Evolutionary conservation across 2,329 filamentous ascomycete genomes (phyloP), one percentile per base, ranked within the genome.

Genomic region (Ophiostoma piceae): DNA sequence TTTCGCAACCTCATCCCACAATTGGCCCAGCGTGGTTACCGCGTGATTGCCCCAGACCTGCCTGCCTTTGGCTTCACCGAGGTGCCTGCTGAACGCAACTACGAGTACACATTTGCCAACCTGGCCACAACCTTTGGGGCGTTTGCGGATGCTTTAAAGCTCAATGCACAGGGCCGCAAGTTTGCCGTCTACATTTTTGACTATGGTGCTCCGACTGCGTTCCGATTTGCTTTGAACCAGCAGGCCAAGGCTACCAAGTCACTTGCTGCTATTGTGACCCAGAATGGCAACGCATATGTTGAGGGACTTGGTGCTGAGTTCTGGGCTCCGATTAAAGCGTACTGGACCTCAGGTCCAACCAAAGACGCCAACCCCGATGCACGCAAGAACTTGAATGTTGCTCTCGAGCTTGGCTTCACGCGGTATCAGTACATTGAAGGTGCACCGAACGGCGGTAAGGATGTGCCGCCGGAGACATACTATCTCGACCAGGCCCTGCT

Each of bases 101-200:
- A 84, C 78, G 75, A 75, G 8, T 85, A 87, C 78, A 85, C 81
- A 16, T 88, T 89, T 73, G 82, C 80, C 66, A 82, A 79, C 74
- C 76, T 88, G 6, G 77, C 85, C 43, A 75, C 69, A 6, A 84
- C 82, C 1, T 78, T 85, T 47, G 78, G 77, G 11, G 79, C 79
- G 7, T 87, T 87, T 74, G 75, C 87, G 14, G 79, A 82, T 47
- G 78, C 79, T 0, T 77, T 88, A 9, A 71, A 77, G 2, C 78
- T 88, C 41, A 64, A 37, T 7, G 32, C 60, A 37, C 60, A 64
- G 32, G 60, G 60, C 29, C 71, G 74, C 16, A 80, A 79, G 41
- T 87, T 83, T 76, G 81, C 83, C 16, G 76, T 87, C 37, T 89
- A 88, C 76, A 82, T 88, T 72, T 88, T 89, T 75, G 86, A 89